A percentile compares a stretch with the other conserved stretches of the same genome.
Conservation (phyloP, 176 grass and related monocot genomes). For the Canna indica region DNA sequence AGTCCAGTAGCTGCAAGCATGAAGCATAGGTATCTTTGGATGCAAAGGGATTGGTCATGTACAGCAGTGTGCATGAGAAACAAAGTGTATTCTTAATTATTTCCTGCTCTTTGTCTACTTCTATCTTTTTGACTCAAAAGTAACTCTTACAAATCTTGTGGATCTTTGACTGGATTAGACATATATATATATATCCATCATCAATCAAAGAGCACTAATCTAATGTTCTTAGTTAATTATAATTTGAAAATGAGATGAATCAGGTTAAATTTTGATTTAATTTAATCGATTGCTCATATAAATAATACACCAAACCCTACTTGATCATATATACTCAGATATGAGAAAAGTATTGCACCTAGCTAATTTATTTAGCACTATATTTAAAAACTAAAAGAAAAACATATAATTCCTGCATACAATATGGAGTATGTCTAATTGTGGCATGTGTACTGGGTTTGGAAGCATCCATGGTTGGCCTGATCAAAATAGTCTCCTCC, state of each 20-base stretch:
- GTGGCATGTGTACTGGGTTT: neutral
- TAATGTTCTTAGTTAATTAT: neutral
- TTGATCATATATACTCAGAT: no score
- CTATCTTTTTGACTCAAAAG: conserved; percentile 9
- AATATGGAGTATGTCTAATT: neutral
- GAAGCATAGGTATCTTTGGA: neutral
- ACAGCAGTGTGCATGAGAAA: neutral
- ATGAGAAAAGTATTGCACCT: no score
- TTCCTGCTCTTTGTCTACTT: neutral
- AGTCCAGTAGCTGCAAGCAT: no score
- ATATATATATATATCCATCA: neutral
- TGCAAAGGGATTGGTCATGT: neutral
- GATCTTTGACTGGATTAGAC: conserved; percentile 5
- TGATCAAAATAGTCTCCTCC: neutral
- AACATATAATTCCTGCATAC: neutral
- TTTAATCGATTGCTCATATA: no score
- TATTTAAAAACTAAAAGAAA: neutral
- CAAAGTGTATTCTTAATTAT: neutral
- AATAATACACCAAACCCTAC: no score
- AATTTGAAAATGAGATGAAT: neutral
- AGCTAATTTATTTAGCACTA: no score
- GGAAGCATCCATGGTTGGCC: neutral
- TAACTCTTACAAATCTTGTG: neutral
- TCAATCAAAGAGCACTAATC: no score
- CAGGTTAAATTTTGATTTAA: no score